Conservation (phyloP, 1,284 basidiomycete genomes). For the Heterobasidion annosum region DNA sequence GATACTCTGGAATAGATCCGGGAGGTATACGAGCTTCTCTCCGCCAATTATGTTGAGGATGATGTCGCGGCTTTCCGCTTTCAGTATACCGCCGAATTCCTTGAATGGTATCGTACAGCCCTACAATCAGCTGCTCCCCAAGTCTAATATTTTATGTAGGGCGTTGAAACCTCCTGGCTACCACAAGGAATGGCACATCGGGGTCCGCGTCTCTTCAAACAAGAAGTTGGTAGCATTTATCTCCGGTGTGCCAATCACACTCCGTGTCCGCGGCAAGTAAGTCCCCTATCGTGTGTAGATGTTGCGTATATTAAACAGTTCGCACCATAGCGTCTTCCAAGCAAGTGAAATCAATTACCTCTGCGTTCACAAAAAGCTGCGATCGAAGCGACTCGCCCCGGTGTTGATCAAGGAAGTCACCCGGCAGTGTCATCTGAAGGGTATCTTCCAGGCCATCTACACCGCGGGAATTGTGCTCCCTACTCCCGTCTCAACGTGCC, state of each 20-base stretch:
- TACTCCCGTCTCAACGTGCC: slow-evolving; percentile 80
- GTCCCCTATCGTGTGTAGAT: slow-evolving; percentile 16
- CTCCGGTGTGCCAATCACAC: slow-evolving; percentile 82
- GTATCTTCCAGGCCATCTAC: slow-evolving; percentile 97
- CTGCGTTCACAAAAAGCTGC: slow-evolving; percentile 96
- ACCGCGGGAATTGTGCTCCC: slow-evolving; percentile 89
- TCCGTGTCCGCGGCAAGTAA: slow-evolving; percentile 77
- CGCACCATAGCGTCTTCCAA: slow-evolving; percentile 46
- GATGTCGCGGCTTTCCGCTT: slow-evolving; percentile 94
- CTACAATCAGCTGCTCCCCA: neutral
- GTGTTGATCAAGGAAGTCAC: slow-evolving; percentile 99
- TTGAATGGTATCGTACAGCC: slow-evolving; percentile 66
- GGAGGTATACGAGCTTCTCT: slow-evolving; percentile 91
- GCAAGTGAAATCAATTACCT: slow-evolving; percentile 96
- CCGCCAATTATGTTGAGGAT: slow-evolving; percentile 95
- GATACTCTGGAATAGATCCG: slow-evolving; percentile 50
- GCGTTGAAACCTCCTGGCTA: slow-evolving; percentile 93
- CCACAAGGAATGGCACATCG: slow-evolving; percentile 90
- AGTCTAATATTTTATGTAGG: slow-evolving; percentile 37
- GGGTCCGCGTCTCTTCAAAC: slow-evolving; percentile 84
- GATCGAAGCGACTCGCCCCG: slow-evolving; percentile 92
- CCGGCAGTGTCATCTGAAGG: slow-evolving; percentile 81
- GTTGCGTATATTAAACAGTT: neutral
- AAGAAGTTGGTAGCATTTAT: slow-evolving; percentile 98
- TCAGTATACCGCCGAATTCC: slow-evolving; percentile 92